Base-by-base conservation (phyloP, 2,329 filamentous ascomycete genomes). In the Sphaerulina vaccinii region DNA sequence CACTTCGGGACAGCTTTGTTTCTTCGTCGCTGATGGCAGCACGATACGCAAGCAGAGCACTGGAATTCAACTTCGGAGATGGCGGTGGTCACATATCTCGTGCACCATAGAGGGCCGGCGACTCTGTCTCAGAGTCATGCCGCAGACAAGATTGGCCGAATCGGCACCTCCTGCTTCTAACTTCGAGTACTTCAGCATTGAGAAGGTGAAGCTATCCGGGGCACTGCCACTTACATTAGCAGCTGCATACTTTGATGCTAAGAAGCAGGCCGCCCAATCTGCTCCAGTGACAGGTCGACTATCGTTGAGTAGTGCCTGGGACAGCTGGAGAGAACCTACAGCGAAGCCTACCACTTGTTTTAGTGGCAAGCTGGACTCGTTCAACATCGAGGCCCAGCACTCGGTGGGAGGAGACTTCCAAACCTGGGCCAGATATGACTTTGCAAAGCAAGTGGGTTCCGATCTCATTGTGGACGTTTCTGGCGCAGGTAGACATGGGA, bases 321-420 rank as follows among this genome's bases (percentile, higher is more conserved):
- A 38, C 11, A 8, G 21, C 10, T 3, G 15, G 5, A 5, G 36
- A 3, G 9, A 37, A 3, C 15, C 43, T n/a, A 38, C 45, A 8
- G 19, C 21, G n/a, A 39, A 23, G 11, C 45, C 36, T 3, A 22
- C 10, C 8, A 39, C 19, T n/a, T 39, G 36, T 18, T 48, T 48
- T 35, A 48, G 38, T 39, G 45, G 45, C 35, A 48, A 48, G 22
- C 7, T 48, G 4, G 45, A 48, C 45, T 24, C 9, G 5, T 39
- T 48, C 45, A 22, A 22, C 13, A 19, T 39, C 22, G 45, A 48
- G 8, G 19, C 29, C 11, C 32, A 35, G 16, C 18, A 15, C n/a
- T 23, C 16, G 8, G 10, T 7, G 13, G 16, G 33, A 18, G 33
- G 23, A 8, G 13, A 18, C 6, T 48, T 38, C 22, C 35, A 16